A percentile compares a stretch with the other conserved stretches of the same genome.
phyloP scores from a whole-genome alignment of 2,329 filamentous ascomycete species.

The Pestalotiopsis sp. region DNA sequence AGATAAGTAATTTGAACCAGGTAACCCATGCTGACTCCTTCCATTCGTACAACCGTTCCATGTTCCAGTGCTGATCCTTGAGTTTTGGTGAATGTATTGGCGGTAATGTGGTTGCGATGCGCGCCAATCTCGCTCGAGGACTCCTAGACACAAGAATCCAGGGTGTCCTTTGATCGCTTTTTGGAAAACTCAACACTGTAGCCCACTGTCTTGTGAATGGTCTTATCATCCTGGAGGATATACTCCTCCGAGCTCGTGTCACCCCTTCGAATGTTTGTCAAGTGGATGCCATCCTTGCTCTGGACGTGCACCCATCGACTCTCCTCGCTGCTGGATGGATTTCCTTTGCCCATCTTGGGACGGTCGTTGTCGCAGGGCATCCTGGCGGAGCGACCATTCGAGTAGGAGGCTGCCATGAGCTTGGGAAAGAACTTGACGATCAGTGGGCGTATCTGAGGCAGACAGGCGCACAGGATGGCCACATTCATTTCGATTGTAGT shows the following conservation, averaged over 20 bases:
- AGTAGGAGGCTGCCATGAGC: constrained; percentile 26
- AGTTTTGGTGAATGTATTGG: background rate
- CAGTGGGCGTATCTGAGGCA: constrained; percentile 34
- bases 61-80: background rate
- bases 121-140: background rate
- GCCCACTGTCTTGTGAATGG: constrained; percentile 32
- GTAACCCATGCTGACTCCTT: background rate
- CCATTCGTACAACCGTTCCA: background rate
- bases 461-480: constrained; percentile 39
- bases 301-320: constrained; percentile 23
- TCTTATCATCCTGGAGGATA: constrained; percentile 21
- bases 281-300: constrained; percentile 18
- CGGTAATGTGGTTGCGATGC: background rate
- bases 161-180: constrained; percentile 14
- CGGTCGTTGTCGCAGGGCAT: constrained; percentile 16
- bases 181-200: constrained; percentile 32
- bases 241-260: constrained; percentile 22
- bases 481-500: constrained; percentile 41
- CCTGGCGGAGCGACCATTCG: constrained; percentile 18
- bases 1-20: background rate
- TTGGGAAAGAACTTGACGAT: constrained; percentile 31
- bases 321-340: constrained; percentile 20
- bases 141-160: background rate
- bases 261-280: constrained; percentile 22
- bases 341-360: constrained; percentile 15